Evolutionary conservation across 768 basidiomycete genomes (phyloP), one percentile per base, ranked within the genome.

Genomic region (Tricholoma terreum): DNA sequence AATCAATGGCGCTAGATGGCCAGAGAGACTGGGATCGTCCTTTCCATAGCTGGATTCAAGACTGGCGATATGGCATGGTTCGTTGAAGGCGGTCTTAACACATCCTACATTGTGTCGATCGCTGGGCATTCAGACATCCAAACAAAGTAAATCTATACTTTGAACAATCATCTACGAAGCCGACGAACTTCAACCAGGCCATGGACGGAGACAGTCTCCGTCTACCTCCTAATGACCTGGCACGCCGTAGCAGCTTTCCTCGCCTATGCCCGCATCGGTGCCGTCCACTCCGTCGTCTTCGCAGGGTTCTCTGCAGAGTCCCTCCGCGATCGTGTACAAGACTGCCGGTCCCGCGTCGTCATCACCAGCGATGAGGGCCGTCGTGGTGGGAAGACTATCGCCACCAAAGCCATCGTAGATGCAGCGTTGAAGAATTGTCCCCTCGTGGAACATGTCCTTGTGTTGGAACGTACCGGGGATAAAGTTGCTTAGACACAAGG

Each of bases 111-210:
- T 96, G 94, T 66, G 92, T 99, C 50, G 97, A 99, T 71, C 85
- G 96, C 56, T 95, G 93, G 88, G 96, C 92, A 14, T 94, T 89
- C 77, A 84, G 86, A 68, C 76, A 94, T 66, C 97, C 96, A 0
- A 76, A 97, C 71, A 87, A 85, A 76, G 89, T 85, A 56, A 48
- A 67, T 50, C 31, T 35, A 30, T 45, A 51, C 22, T n/a, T n/a
- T n/a, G n/a, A n/a, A n/a, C 96, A 27, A 97, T 98, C 74, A 94
- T 98, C 72, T 99, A 95, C 77, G 96, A 99, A 72, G 95, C 94
- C 1, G 96, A 99, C 66, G 96, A 99, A 71, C n/a, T n/a, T n/a
- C n/a, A n/a, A n/a, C 90, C 94, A 0, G 85, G 81, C 54, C 81
- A 92, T 46, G 90, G 92, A 46, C 70, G 83, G 95, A 98, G 67